phyloP scores from a whole-genome alignment of 192 early-diverging fungal species.

The Backusella australiensis region DNA sequence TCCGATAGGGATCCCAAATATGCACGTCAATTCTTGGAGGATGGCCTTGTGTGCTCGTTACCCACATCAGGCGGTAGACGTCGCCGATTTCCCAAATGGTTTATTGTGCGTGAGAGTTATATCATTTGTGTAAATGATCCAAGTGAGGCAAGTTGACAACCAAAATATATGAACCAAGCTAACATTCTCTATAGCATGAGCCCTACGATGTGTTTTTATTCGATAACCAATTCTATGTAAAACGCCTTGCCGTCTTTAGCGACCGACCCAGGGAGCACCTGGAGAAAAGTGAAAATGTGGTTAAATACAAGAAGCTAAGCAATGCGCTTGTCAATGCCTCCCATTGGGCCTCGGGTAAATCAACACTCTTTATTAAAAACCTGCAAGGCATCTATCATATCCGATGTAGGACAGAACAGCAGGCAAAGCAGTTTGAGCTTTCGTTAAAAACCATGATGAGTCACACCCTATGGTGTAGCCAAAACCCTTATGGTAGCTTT shows the following conservation, averaged over 20 bases:
- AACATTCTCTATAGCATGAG: slow-evolving; percentile 25
- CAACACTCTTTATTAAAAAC: slow-evolving; percentile 57
- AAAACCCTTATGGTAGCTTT: slow-evolving; percentile 65
- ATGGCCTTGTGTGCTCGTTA: slow-evolving; percentile 4
- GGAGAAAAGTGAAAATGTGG: not conserved
- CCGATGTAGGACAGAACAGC: slow-evolving; percentile 59
- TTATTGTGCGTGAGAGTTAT: slow-evolving; percentile 65
- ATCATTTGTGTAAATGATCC: slow-evolving; percentile 45
- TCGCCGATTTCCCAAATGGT: slow-evolving; percentile 54
- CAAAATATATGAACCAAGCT: not conserved
- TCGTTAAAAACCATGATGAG: slow-evolving; percentile 52
- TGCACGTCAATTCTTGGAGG: not conserved
- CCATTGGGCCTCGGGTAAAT: not conserved
- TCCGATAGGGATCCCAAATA: slow-evolving; percentile 41
- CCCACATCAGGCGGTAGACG: not conserved
- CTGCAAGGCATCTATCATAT: slow-evolving; percentile 61
- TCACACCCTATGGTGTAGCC: slow-evolving; percentile 50
- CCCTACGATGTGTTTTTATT: slow-evolving; percentile 45
- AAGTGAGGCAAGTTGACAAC: slow-evolving; percentile 37
- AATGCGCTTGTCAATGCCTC: not conserved
- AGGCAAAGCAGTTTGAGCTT: slow-evolving; percentile 59
- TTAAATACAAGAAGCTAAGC: not conserved
- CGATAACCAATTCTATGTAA: slow-evolving; percentile 37
- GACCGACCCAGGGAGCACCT: slow-evolving; percentile 22
- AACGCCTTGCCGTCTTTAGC: slow-evolving; percentile 28